These are phyloP conservation scores for Colletotrichum lentis DNA, from an alignment of 2,329 filamentous ascomycete genomes.

Conservation along the genomic window DNA sequence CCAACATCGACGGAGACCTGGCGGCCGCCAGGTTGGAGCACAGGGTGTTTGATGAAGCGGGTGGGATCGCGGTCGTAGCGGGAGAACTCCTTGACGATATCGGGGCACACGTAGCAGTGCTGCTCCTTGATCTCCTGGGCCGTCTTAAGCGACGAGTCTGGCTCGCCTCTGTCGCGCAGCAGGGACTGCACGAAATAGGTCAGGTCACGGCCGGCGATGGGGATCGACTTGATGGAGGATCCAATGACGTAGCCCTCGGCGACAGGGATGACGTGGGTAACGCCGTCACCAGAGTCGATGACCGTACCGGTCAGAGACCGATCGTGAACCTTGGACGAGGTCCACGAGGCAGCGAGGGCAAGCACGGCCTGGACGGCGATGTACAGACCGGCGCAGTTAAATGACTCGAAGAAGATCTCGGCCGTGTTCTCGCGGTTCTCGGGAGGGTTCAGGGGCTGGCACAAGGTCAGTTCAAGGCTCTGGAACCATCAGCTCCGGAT, in stretches of 20 bases:
- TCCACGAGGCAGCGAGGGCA: constrained; percentile 96
- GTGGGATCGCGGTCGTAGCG: constrained; percentile 93
- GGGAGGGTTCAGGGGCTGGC: constrained; percentile 90
- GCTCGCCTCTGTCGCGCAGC: constrained; percentile 93
- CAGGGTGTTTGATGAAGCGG: constrained; percentile 88
- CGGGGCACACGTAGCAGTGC: constrained; percentile 97
- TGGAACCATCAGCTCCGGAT: background rate
- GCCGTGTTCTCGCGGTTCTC: constrained; percentile 99
- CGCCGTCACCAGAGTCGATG: constrained; percentile 98
- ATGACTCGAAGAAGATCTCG: constrained; percentile 99
- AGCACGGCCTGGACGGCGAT: constrained; percentile 98
- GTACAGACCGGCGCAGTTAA: constrained; percentile 98
- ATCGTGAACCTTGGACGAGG: constrained; percentile 96
- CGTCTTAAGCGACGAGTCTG: constrained; percentile 95
- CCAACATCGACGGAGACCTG: constrained; percentile 89
- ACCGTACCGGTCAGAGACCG: constrained; percentile 96
- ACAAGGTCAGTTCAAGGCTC: constrained; percentile 35
- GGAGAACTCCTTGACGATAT: constrained; percentile 98
- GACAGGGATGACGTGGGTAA: constrained; percentile 98
- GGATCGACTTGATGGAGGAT: constrained; percentile 98
- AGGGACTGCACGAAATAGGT: constrained; percentile 98
- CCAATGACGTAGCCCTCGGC: constrained; percentile 99
- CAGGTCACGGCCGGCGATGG: constrained; percentile 96
- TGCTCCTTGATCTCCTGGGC: constrained; percentile 99
- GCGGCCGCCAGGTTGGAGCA: constrained; percentile 84